Conservation (phyloP, 1,284 basidiomycete species). For the Flammula alnicola region DNA sequence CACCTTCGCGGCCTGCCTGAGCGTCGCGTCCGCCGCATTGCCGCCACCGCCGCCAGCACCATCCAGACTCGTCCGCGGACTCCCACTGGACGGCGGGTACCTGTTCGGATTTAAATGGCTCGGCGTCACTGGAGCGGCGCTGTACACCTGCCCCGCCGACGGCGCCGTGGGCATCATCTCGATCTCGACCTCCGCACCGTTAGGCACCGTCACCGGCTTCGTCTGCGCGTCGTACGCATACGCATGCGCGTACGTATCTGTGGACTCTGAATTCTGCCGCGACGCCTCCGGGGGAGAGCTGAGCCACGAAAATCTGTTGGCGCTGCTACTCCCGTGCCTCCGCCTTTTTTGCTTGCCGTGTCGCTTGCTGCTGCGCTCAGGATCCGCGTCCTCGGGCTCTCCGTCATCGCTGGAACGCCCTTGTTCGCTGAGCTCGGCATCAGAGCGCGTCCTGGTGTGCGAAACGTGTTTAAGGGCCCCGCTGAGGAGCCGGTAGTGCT, state of each 20-base stretch:
- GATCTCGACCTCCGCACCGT: conserved; percentile 14
- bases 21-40: conserved; percentile 35
- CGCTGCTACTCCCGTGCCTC: too few species aligned
- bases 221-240: conserved; percentile 4
- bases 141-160: conserved; percentile 18
- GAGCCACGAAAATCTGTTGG: conserved; percentile 9
- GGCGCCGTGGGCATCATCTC: conserved; percentile 20
- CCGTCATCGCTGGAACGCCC: too few species aligned
- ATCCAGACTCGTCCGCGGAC: conserved; percentile 28
- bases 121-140: conserved; percentile 20
- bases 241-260: background rate
- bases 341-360: too few species aligned
- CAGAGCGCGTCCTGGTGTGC: background rate
- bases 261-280: conserved; percentile 4
- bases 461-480: conserved; percentile 29
- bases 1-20: conserved; percentile 64
- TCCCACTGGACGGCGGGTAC: conserved; percentile 40
- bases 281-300: too few species aligned
- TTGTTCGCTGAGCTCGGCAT: background rate
- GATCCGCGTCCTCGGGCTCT: too few species aligned
- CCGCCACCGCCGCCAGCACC: conserved; percentile 19
- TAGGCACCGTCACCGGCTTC: background rate
- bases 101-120: conserved; percentile 37
- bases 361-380: too few species aligned
- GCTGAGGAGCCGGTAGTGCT: conserved; percentile 36